Evolutionary conservation across 345 rosid species (phyloP), one percentile per base, ranked within the genome.

Genomic region (Gossypium stocksii): DNA sequence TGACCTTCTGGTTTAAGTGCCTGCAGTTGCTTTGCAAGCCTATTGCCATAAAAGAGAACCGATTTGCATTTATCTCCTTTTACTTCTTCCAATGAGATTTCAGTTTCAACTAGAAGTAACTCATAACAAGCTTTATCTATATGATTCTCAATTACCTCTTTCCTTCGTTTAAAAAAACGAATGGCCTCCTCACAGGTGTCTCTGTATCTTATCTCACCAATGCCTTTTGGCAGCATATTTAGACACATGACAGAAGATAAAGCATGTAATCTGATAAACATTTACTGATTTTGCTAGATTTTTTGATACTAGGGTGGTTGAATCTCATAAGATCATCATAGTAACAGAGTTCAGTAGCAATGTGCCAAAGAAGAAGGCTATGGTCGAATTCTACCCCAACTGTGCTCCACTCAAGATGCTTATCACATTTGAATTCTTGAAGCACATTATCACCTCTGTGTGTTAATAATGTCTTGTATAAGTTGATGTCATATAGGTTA

Each of bases 361-460:
- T 78, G 65, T 82, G 74, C 82, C 82, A 79, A 46, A 76, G 38
- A 23, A 74, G 68, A 22, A 82, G 61, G 64, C 80, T 66, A 17
- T 73, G 56, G 58, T 77, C 73, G 20, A 82, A 73, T 38, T 77
- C 66, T 23, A 62, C 13, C 19, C 74, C 62, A 7, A 65, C 14
- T 27, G 77, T 61, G 68, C 77, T 75, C 81, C 84, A 77, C 0
- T n/a, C 25, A 25, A 59, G 64, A 44, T 61, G 45, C 43, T 66
- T 51, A 0, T 1, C 13, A 16, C 53, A 34, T 9, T 20, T 11
- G 12, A 12, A 41, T 46, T 27, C 41, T 17, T 41, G 5, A 0
- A 81, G 52, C 3, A 76, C 54, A 66, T 70, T 60, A 38, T 81
- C 52, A 9, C 81, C 84, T 66, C 81, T 60, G 51, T 53, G 23